Evolutionary conservation across 371 early-diverging fungal genomes (phyloP).

Genomic region (Mycotypha africana): DNA sequence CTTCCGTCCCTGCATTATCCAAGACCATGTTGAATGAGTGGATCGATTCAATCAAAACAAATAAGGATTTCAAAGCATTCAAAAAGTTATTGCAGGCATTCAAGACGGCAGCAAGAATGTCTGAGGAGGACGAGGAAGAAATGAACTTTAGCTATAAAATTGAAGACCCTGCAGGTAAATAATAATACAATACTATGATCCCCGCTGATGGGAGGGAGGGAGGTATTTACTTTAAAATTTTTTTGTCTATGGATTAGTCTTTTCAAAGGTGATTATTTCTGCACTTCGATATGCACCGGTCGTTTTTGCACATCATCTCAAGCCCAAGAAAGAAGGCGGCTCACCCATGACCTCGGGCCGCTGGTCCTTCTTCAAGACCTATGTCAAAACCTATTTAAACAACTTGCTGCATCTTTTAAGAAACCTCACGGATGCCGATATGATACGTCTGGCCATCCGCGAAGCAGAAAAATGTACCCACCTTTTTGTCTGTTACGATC

Average conservation of each 20-base stretch:
- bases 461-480: conserved; percentile 70
- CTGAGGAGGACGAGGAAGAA: conserved; percentile 62
- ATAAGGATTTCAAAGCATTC: conserved; percentile 31
- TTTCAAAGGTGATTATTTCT: conserved; percentile 72
- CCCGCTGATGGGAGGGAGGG: too few relatives aligned
- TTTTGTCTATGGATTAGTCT: too few relatives aligned
- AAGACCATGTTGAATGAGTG: conserved; percentile 67
- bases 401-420: conserved; percentile 66
- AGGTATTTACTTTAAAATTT: too few relatives aligned
- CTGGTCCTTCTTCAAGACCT: conserved; percentile 67
- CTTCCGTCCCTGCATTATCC: conserved; percentile 47
- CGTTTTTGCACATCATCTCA: conserved; percentile 53
- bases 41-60: conserved; percentile 55
- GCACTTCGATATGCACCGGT: conserved; percentile 54
- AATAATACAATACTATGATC: too few relatives aligned
- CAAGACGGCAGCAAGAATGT: conserved; percentile 75
- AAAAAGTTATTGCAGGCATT: conserved; percentile 77
- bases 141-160: conserved; percentile 57
- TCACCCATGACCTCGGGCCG: conserved; percentile 48
- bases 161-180: conserved; percentile 52
- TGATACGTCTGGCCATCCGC: conserved; percentile 76
- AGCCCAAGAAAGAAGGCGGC: conserved; percentile 35
- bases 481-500: conserved; percentile 80
- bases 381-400: conserved; percentile 76
- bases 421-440: conserved; percentile 74